Evolutionary conservation across 1,284 basidiomycete genomes (phyloP).

Genomic region (Ceratobasidium theobromae): DNA sequence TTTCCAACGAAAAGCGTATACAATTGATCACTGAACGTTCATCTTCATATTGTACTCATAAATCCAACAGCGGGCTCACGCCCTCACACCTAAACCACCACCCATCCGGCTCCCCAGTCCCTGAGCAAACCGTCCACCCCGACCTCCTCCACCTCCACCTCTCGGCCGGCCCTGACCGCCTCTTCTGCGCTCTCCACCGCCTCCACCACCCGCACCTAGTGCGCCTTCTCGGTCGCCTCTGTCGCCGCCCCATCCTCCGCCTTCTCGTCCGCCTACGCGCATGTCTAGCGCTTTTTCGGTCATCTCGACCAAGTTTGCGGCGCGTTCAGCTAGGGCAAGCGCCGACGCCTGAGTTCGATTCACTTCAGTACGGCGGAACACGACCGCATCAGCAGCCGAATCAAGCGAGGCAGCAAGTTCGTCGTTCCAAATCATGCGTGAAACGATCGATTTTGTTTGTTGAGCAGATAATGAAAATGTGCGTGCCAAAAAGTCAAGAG

Average conservation of each 20-base stretch:
- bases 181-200: constrained; percentile 55
- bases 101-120: constrained; percentile 76
- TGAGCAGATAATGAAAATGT: constrained; percentile 84
- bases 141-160: constrained; percentile 48
- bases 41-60: not conserved
- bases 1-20: no score
- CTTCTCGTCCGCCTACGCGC: constrained; percentile 67
- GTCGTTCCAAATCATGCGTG: constrained; percentile 99
- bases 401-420: constrained; percentile 93
- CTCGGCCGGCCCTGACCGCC: constrained; percentile 74
- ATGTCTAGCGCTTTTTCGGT: constrained; percentile 93
- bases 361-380: constrained; percentile 88
- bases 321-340: constrained; percentile 85
- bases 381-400: constrained; percentile 62
- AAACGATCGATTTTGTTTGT: constrained; percentile 87
- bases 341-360: constrained; percentile 89
- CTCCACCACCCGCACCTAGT: constrained; percentile 41
- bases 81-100: constrained; percentile 12
- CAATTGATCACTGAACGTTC: not conserved
- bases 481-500: constrained; percentile 56
- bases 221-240: constrained; percentile 42
- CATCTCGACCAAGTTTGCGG: constrained; percentile 85
- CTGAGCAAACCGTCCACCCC: constrained; percentile 74
- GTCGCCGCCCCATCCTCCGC: constrained; percentile 62
- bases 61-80: not conserved